A percentile compares a stretch with the other conserved stretches of the same genome.
These are phyloP conservation scores for Paramecium biaurelia DNA, from an alignment of 73 alveolate species.

Conservation along the genomic window DNA sequence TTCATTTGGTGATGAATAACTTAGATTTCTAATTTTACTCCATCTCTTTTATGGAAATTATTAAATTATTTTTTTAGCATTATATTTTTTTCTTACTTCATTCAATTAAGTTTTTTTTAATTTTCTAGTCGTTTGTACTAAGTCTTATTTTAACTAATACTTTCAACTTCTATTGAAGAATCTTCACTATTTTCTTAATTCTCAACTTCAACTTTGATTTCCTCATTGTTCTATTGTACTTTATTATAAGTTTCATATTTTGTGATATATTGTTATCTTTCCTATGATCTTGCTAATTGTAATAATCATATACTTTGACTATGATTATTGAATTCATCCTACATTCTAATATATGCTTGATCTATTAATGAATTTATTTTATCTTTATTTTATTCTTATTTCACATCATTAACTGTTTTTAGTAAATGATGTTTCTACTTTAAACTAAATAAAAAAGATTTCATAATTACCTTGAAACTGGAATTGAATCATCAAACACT, in stretches of 20 bases:
- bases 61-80: neutral
- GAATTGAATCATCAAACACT: neutral
- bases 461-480: neutral
- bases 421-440: neutral
- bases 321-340: neutral
- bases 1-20: neutral
- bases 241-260: neutral
- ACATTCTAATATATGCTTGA: neutral
- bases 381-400: neutral
- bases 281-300: conserved; percentile 18
- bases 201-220: neutral
- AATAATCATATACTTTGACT: neutral
- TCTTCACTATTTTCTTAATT: neutral
- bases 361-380: neutral
- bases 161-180: neutral
- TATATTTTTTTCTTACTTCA: neutral
- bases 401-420: neutral
- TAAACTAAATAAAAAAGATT: neutral
- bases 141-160: neutral
- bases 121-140: neutral
- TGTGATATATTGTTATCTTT: neutral
- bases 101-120: neutral
- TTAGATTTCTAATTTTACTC: neutral
- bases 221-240: neutral
- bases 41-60: neutral